Evolutionary conservation across 257 asterid genomes (phyloP).

Genomic region (Primulina tabacum): DNA sequence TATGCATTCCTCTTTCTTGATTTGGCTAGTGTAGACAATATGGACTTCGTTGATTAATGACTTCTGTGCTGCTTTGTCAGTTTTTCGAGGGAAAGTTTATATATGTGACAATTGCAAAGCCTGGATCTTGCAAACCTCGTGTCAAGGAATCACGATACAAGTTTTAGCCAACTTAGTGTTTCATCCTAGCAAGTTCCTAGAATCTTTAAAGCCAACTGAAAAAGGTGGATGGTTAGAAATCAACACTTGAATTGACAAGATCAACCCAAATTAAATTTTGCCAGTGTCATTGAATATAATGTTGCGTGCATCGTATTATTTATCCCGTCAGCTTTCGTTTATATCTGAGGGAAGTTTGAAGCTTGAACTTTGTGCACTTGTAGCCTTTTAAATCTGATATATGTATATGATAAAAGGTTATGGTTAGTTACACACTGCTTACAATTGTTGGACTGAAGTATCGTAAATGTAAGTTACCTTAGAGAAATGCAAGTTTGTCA

Average conservation of each 20-base stretch:
- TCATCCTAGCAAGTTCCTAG: neutral
- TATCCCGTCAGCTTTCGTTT: no score
- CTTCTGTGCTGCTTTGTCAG: conserved; percentile 30
- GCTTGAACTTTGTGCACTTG: no score
- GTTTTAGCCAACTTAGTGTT: conserved; percentile 32
- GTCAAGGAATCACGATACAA: conserved; percentile 31
- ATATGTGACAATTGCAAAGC: conserved; percentile 40
- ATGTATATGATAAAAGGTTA: no score
- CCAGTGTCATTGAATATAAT: no score
- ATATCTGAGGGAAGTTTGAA: no score
- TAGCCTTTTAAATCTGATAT: no score
- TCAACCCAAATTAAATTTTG: no score
- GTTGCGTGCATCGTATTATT: no score
- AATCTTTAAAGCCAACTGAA: neutral
- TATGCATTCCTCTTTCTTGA: conserved; percentile 13
- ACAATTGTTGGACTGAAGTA: no score
- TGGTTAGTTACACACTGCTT: no score
- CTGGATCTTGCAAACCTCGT: conserved; percentile 45
- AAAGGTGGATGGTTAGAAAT: neutral
- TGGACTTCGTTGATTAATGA: conserved; percentile 4
- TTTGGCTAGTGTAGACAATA: conserved; percentile 5
- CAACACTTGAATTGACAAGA: neutral
- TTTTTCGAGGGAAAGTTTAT: conserved; percentile 54
- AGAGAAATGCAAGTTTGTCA: no score
- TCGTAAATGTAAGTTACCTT: no score